Conservation (phyloP, 148 eudicot genomes). For the Bassia scoparia region DNA sequence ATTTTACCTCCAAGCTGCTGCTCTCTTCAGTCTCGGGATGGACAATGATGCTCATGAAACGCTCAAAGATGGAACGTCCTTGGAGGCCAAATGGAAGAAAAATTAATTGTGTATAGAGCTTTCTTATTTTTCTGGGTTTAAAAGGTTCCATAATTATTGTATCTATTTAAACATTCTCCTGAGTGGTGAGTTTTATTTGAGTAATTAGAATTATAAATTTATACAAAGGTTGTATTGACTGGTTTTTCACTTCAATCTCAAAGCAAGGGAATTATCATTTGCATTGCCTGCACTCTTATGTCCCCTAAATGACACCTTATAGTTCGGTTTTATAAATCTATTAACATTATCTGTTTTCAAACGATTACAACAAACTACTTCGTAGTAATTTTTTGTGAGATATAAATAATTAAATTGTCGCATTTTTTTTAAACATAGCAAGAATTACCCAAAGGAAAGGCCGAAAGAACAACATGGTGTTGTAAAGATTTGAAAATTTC, state of each 20-base stretch:
- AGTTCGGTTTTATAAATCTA: too few species aligned
- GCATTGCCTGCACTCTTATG: not conserved
- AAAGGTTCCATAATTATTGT: constrained; percentile 24
- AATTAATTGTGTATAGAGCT: constrained; percentile 36
- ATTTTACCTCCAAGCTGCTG: constrained; percentile 77
- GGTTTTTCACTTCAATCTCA: constrained; percentile 10
- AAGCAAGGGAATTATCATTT: constrained; percentile 19
- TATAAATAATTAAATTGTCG: too few species aligned
- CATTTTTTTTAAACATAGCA: too few species aligned
- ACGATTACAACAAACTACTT: too few species aligned
- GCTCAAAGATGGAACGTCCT: constrained; percentile 59
- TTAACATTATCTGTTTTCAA: too few species aligned
- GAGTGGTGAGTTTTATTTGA: constrained; percentile 28
- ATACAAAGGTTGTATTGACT: constrained; percentile 24
- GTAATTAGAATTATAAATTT: constrained; percentile 23
- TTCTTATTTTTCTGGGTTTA: constrained; percentile 20
- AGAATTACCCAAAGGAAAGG: too few species aligned
- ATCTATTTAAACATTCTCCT: constrained; percentile 19
- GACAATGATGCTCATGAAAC: constrained; percentile 66
- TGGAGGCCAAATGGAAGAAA: constrained; percentile 49
- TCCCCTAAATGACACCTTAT: not conserved
- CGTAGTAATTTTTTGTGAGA: too few species aligned
- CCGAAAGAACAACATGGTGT: too few species aligned
- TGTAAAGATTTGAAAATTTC: too few species aligned
- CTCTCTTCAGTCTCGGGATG: constrained; percentile 71